A percentile compares a stretch with the other conserved stretches of the same genome.
Conservation (phyloP, 2,329 filamentous ascomycete genomes). For the Aureobasidium sp. region DNA sequence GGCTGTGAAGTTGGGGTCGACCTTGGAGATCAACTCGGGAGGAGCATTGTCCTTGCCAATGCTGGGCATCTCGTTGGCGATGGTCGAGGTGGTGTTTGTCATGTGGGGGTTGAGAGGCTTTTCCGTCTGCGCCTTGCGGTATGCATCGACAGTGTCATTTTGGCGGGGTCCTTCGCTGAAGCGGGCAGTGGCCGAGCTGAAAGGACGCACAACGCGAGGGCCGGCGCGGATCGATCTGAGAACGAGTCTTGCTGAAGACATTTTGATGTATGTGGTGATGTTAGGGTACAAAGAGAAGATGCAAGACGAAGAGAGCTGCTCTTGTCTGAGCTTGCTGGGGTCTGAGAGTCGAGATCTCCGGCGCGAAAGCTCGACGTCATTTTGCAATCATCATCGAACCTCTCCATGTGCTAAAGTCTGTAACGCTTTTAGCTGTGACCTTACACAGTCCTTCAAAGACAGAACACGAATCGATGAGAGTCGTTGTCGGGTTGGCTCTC, state of each 20-base stretch:
- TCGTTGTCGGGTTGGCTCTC: not conserved
- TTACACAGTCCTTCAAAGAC: too few relatives aligned
- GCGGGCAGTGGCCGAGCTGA: constrained; percentile 30
- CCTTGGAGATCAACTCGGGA: constrained; percentile 51
- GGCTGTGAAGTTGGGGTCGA: constrained; percentile 47
- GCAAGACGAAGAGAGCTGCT: not conserved
- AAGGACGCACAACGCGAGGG: constrained; percentile 28
- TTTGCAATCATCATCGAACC: not conserved
- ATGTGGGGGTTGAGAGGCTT: constrained; percentile 53
- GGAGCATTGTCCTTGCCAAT: constrained; percentile 49
- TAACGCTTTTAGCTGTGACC: too few relatives aligned
- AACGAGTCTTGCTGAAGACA: constrained; percentile 39
- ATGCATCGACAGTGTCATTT: constrained; percentile 45
- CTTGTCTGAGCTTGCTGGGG: not conserved
- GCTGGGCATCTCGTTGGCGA: constrained; percentile 53
- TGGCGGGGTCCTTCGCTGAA: constrained; percentile 34
- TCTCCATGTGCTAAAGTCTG: not conserved
- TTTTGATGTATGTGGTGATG: constrained; percentile 19
- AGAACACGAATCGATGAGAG: not conserved
- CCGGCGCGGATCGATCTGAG: constrained; percentile 37
- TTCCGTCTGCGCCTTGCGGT: constrained; percentile 47
- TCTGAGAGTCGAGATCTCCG: not conserved
- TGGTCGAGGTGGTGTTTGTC: constrained; percentile 56
- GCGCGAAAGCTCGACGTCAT: not conserved
- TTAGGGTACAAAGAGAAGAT: not conserved